Evolutionary conservation across 1,284 basidiomycete genomes (phyloP).

Genomic region (Cryptococcus jaspeensis): DNA sequence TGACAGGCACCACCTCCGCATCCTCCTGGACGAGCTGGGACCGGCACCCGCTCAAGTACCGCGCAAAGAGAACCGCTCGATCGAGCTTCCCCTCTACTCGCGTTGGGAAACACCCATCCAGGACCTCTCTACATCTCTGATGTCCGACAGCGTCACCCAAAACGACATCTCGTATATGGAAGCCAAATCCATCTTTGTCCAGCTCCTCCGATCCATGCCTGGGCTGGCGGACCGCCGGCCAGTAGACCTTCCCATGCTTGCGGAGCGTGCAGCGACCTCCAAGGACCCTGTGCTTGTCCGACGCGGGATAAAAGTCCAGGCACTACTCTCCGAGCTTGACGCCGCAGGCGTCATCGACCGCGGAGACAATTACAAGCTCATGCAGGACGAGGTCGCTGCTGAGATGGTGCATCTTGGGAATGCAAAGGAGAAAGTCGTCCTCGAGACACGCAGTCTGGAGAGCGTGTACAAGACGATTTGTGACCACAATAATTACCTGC

Average conservation of each 20-base stretch:
- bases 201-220: constrained; percentile 92
- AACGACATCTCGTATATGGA: constrained; percentile 99
- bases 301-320: constrained; percentile 98
- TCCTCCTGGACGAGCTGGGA: constrained; percentile 93
- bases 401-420: constrained; percentile 96
- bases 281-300: constrained; percentile 94
- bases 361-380: constrained; percentile 80
- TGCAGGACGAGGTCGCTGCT: constrained; percentile 94
- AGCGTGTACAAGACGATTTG: constrained; percentile 98
- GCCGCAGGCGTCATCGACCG: constrained; percentile 83
- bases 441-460: constrained; percentile 89
- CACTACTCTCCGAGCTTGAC: constrained; percentile 95
- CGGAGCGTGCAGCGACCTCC: constrained; percentile 92
- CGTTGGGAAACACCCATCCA: constrained; percentile 99
- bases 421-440: constrained; percentile 88
- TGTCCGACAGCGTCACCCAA: constrained; percentile 88
- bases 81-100: constrained; percentile 89
- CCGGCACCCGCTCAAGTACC: constrained; percentile 89
- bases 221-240: constrained; percentile 78
- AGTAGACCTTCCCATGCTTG: constrained; percentile 83
- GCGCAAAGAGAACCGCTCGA: constrained; percentile 92
- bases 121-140: constrained; percentile 91
- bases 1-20: constrained; percentile 94
- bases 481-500: constrained; percentile 97
- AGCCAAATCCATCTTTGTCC: constrained; percentile 98